These are phyloP conservation scores for Magnolia sinica DNA, from an alignment of 164 flowering plant genomes.

Conservation along the genomic window DNA sequence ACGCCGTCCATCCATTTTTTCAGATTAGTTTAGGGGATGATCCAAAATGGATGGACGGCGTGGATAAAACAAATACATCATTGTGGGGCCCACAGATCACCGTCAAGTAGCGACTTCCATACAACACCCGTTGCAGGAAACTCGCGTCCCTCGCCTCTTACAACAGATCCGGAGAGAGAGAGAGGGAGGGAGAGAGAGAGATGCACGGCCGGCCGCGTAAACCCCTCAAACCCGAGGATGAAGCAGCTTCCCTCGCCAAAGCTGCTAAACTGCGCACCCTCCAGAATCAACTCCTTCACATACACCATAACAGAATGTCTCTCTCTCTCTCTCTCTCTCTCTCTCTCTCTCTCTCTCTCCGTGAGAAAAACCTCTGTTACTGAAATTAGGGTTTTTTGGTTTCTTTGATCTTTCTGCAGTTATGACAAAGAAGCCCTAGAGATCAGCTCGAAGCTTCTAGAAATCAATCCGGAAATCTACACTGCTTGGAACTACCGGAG, in stretches of 20 bases:
- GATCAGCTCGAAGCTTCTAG: slow-evolving; percentile 60
- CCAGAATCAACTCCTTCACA: slow-evolving; percentile 62
- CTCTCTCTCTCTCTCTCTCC: slow-evolving; percentile 3
- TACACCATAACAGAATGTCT: slow-evolving; percentile 69
- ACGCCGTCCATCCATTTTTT: too few relatives aligned
- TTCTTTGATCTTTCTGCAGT: slow-evolving; percentile 28
- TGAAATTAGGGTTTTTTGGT: slow-evolving; percentile 2
- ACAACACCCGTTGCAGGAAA: too few relatives aligned
- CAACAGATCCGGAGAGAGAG: not conserved
- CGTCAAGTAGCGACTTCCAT: too few relatives aligned
- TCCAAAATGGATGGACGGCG: too few relatives aligned
- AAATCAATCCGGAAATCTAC: slow-evolving; percentile 69
- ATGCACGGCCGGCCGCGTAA: slow-evolving; percentile 95
- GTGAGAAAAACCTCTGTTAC: not conserved
- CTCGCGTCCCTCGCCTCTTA: too few relatives aligned
- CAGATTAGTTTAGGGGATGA: too few relatives aligned
- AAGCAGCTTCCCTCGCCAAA: slow-evolving; percentile 53
- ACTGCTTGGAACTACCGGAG: slow-evolving; percentile 93
- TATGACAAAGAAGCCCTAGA: slow-evolving; percentile 73
- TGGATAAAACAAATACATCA: too few relatives aligned
- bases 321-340: not conserved
- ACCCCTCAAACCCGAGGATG: slow-evolving; percentile 48
- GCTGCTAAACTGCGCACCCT: slow-evolving; percentile 58
- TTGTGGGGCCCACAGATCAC: too few relatives aligned
- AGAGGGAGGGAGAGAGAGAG: slow-evolving; percentile 1